Evolutionary conservation across 2,329 filamentous ascomycete genomes (phyloP).

Genomic region (Aspergillus sp.): DNA sequence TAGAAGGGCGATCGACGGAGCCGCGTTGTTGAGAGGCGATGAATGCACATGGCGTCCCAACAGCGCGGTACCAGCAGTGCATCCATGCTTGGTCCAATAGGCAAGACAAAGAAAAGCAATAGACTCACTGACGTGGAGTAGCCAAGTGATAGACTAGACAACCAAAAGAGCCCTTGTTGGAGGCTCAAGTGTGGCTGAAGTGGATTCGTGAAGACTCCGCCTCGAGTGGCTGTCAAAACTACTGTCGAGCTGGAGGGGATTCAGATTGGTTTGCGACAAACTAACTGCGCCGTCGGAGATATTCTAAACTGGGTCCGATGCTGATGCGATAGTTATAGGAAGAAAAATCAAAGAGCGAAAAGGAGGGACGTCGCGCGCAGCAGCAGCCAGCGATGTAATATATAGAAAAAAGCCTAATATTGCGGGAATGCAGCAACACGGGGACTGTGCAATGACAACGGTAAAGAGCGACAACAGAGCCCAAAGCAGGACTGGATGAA

Average conservation of each 20-base stretch:
- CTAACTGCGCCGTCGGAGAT: neutral
- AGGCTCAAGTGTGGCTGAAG: neutral
- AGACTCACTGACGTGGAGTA: neutral
- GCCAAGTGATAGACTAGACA: neutral
- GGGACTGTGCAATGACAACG: neutral
- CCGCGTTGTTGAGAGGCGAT: neutral
- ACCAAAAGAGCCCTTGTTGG: neutral
- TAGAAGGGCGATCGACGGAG: neutral
- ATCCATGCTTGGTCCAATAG: neutral
- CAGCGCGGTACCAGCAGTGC: neutral
- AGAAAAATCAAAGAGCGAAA: neutral
- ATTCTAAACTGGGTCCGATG: neutral
- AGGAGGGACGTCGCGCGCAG: neutral
- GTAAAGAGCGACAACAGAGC: neutral
- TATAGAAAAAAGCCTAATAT: neutral
- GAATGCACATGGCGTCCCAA: neutral
- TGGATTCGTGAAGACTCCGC: neutral
- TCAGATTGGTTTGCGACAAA: neutral
- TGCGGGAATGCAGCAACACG: neutral
- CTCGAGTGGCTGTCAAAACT: neutral
- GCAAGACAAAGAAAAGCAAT: neutral
- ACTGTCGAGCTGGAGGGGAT: neutral
- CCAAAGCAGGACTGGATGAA: neutral
- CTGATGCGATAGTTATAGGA: neutral
- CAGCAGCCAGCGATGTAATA: neutral